Conservation (phyloP, 192 early-diverging fungal species). For the Phycomyces nitens region DNA sequence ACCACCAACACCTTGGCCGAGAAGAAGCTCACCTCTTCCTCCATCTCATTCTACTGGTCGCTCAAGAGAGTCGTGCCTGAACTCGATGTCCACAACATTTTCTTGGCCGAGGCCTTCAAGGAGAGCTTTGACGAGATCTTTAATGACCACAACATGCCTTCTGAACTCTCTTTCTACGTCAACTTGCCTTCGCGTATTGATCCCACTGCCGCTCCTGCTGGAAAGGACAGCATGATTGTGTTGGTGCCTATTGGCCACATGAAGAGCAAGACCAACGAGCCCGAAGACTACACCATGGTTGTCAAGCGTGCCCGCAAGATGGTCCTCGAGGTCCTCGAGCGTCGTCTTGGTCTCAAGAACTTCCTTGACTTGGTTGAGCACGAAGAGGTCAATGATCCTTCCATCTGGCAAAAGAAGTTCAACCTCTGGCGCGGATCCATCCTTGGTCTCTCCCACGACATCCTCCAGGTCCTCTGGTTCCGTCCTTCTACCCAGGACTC, state of each 20-base stretch:
- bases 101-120: constrained; percentile 48
- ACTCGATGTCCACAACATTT: constrained; percentile 55
- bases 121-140: constrained; percentile 55
- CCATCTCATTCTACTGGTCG: constrained; percentile 54
- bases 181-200: constrained; percentile 55
- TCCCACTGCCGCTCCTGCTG: constrained; percentile 41
- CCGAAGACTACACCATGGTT: constrained; percentile 23
- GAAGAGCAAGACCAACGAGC: constrained; percentile 5
- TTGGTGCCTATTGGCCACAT: constrained; percentile 53
- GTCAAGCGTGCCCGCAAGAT: constrained; percentile 34
- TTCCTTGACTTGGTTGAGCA: constrained; percentile 41
- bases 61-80: constrained; percentile 39
- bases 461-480: constrained; percentile 53
- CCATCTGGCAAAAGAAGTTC: constrained; percentile 52
- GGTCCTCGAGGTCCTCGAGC: constrained; percentile 38
- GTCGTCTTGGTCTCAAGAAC: constrained; percentile 33
- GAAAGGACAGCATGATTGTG: constrained; percentile 45
- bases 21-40: constrained; percentile 50
- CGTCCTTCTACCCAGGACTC: constrained; percentile 48
- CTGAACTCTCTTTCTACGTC: constrained; percentile 53
- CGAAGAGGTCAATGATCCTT: constrained; percentile 49
- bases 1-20: constrained; percentile 26
- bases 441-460: constrained; percentile 49
- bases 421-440: constrained; percentile 53
- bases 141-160: constrained; percentile 38